Base-by-base conservation (phyloP, 2,329 filamentous ascomycete species). In the Ceratocystis alfenasii region DNA sequence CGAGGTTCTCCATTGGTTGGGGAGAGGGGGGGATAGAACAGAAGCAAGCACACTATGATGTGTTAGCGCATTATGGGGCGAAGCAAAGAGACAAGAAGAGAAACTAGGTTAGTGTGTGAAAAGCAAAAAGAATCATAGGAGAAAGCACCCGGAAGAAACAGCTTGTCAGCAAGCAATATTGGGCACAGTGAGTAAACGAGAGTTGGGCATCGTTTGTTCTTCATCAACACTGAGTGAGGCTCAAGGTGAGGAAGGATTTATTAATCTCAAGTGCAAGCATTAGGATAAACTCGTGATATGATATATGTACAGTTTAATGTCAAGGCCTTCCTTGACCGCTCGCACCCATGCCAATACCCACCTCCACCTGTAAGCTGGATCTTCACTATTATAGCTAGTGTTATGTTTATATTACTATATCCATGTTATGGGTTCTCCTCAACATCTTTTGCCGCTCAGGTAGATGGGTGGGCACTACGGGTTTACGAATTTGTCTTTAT, bases 321-420 rank as follows among this genome's bases (percentile, higher is more conserved):
- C 46, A 50, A 50, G 7, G 17, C 46, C 46, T 25, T 48, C 46
- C 20, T 50, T 50, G 46, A 50, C 46, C 46, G 46, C 46, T 7
- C 46, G 25, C 6, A 50, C 46, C 46, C 46, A 50, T 50, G 46
- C 46, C 7, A 25, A 50, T n/a, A 25, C 22, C 46, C 46, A 50
- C 46, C 46, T 50, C 46, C 46, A 50, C 46, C 46, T 50, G 46
- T 20, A 22, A n/a, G 46, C n/a, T 50, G 46, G 46, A 50, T 50
- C 46, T 50, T 25, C 20, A 22, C 17, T 50, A 10, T 50, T 50
- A 7, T 50, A 50, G 46, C 22, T 20, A 50, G 22, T 50, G 6
- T 22, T 7, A 50, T 10, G 22, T 20, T n/a, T 50, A n/a, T 50
- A 6, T n/a, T 50, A 25, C n/a, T 10, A 20, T 22, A 5, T 48